phyloP scores from a whole-genome alignment of 2,329 filamentous ascomycete genomes.

The Colletotrichum sublineola region DNA sequence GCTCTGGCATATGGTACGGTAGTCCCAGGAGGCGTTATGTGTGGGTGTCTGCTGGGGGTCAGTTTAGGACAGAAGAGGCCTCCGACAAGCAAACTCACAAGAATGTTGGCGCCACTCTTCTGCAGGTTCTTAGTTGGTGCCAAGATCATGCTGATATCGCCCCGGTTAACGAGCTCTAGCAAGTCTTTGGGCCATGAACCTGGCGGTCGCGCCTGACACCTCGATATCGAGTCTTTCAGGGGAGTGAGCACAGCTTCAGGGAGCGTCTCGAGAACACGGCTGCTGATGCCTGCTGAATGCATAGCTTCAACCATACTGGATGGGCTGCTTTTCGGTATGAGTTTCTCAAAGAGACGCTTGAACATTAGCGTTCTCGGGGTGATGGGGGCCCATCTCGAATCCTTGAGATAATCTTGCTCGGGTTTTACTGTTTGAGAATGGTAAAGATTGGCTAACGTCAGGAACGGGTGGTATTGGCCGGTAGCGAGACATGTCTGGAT shows the following conservation, averaged over 20 bases:
- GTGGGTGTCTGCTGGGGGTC: conserved; percentile 64
- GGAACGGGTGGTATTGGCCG: conserved; percentile 53
- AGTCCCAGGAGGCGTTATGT: conserved; percentile 79
- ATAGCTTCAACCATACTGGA: conserved; percentile 81
- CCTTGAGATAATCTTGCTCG: conserved; percentile 52
- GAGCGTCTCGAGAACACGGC: conserved; percentile 80
- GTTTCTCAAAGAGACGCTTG: conserved; percentile 73
- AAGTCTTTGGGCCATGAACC: conserved; percentile 79
- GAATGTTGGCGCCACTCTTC: conserved; percentile 53
- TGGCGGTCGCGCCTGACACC: conserved; percentile 86
- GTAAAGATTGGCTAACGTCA: conserved; percentile 61
- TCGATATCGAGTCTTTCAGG: conserved; percentile 85
- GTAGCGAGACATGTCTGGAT: conserved; percentile 62
- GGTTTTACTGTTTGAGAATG: conserved; percentile 54
- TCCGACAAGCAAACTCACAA: conserved; percentile 53
- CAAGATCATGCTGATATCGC: conserved; percentile 81
- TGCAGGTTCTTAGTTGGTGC: conserved; percentile 59
- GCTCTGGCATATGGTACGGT: conserved; percentile 80
- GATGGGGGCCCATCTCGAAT: conserved; percentile 59
- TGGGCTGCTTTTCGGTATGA: conserved; percentile 65
- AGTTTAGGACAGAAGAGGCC: conserved; percentile 39
- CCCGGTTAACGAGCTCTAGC: conserved; percentile 81
- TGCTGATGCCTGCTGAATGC: conserved; percentile 76
- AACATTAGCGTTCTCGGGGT: conserved; percentile 80
- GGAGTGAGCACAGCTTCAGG: conserved; percentile 87